phyloP scores from a whole-genome alignment of 1,284 basidiomycete genomes.

The Peniophora sp. region DNA sequence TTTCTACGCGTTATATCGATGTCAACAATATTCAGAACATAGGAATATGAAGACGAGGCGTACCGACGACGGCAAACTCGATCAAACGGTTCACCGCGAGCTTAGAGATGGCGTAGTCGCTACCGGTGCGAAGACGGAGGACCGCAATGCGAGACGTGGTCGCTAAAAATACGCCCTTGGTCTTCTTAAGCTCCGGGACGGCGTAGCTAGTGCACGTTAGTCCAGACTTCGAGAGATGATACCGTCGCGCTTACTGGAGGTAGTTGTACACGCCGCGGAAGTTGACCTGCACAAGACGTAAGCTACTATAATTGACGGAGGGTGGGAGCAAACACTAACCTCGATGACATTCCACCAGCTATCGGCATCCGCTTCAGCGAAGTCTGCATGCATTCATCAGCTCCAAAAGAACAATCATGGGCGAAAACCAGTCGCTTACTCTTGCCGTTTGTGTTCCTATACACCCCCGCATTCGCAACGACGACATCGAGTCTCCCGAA shows the following conservation, averaged over 20 bases:
- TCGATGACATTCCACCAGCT: neutral
- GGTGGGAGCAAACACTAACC: too few species aligned
- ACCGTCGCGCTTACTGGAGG: neutral
- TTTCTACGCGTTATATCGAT: neutral
- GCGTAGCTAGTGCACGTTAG: neutral
- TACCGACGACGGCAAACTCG: neutral
- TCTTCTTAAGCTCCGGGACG: neutral
- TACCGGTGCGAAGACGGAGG: too few species aligned
- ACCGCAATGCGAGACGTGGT: neutral
- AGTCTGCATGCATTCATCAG: neutral
- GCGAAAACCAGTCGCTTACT: neutral
- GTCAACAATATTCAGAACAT: neutral
- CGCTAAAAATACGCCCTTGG: neutral
- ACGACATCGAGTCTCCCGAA: conserved; percentile 10
- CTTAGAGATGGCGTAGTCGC: neutral
- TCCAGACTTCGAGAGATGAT: too few species aligned
- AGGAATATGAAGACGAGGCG: neutral
- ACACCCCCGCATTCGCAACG: conserved; percentile 7
- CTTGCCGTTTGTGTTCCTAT: neutral
- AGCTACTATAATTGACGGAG: too few species aligned
- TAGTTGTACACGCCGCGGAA: neutral
- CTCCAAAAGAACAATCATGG: neutral
- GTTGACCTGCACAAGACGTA: too few species aligned
- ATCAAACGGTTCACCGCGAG: neutral
- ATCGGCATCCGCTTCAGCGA: neutral